Conservation (phyloP, 306 rosid species). For the Lupinus albus region DNA sequence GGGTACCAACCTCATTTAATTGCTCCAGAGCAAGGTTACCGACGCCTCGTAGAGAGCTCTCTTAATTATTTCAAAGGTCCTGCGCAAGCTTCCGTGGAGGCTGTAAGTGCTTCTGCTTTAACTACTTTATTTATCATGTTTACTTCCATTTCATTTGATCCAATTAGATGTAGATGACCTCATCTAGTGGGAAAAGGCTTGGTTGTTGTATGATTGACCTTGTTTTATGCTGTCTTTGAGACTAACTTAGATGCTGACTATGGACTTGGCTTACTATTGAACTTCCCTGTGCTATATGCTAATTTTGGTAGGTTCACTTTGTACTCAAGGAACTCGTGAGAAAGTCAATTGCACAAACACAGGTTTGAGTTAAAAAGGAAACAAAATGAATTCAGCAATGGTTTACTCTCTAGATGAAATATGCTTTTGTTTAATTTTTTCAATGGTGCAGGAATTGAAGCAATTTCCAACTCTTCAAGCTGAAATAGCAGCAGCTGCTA, state of each 20-base stretch:
- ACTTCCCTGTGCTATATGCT: not conserved
- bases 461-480: slow-evolving; percentile 85
- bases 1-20: slow-evolving; percentile 96
- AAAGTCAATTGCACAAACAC: slow-evolving; percentile 79
- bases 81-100: slow-evolving; percentile 96
- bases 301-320: slow-evolving; percentile 73
- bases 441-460: slow-evolving; percentile 68
- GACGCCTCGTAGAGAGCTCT: slow-evolving; percentile 86
- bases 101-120: slow-evolving; percentile 60
- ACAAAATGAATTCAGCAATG: not conserved
- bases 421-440: slow-evolving; percentile 24
- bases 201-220: not conserved
- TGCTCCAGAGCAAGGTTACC: slow-evolving; percentile 94
- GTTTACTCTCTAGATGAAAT: slow-evolving; percentile 3
- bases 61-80: slow-evolving; percentile 89
- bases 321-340: slow-evolving; percentile 91
- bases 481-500: slow-evolving; percentile 79
- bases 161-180: too few relatives aligned
- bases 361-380: slow-evolving; percentile 54
- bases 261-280: not conserved
- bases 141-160: too few relatives aligned
- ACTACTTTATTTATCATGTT: not conserved
- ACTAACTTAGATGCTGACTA: not conserved
- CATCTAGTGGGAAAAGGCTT: too few relatives aligned
- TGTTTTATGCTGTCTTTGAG: not conserved